Percentiles rank a stretch among this genome's conserved stretches.
Evolutionary conservation across 2,329 filamentous ascomycete species (phyloP).

Genomic region (Beauveria asiatica): DNA sequence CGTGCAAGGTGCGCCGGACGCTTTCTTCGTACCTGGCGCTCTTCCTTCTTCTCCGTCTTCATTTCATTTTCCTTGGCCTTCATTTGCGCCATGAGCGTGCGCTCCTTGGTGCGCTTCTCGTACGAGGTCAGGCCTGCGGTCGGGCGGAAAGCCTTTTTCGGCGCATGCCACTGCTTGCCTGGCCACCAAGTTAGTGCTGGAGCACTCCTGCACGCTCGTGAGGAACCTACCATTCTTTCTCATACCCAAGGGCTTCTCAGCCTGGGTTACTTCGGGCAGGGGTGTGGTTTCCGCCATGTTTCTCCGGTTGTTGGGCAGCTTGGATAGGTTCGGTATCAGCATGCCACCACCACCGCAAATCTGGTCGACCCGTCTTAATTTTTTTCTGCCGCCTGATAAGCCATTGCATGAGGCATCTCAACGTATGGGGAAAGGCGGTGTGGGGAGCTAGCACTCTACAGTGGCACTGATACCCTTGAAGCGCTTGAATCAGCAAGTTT

Average conservation of each 20-base stretch:
- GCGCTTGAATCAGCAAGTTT: not conserved
- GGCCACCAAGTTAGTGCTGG: conserved; percentile 7
- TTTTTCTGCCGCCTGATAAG: conserved; percentile 5
- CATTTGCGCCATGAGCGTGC: conserved; percentile 61
- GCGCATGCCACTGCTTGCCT: conserved; percentile 93
- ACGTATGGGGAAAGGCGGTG: conserved; percentile 1
- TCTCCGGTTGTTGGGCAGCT: not conserved
- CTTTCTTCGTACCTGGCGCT: conserved; percentile 58
- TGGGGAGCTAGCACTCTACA: not conserved
- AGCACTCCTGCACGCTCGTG: not conserved
- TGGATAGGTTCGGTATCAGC: not conserved
- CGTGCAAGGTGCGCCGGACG: not conserved
- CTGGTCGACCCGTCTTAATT: not conserved
- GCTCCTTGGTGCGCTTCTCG: conserved; percentile 63
- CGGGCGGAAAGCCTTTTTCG: conserved; percentile 79
- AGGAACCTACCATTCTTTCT: conserved; percentile 7
- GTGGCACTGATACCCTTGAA: not conserved
- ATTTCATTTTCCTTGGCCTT: conserved; percentile 94
- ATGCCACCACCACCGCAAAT: not conserved
- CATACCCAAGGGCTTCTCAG: conserved; percentile 10
- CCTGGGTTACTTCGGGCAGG: not conserved
- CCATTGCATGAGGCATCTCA: not conserved
- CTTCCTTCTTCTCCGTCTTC: conserved; percentile 91
- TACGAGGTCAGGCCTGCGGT: conserved; percentile 69
- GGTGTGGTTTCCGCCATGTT: not conserved